Percentiles rank a stretch among this genome's conserved stretches.
Evolutionary conservation across 495 filamentous ascomycete species (phyloP).

Genomic region (Acidiella bohemica): DNA sequence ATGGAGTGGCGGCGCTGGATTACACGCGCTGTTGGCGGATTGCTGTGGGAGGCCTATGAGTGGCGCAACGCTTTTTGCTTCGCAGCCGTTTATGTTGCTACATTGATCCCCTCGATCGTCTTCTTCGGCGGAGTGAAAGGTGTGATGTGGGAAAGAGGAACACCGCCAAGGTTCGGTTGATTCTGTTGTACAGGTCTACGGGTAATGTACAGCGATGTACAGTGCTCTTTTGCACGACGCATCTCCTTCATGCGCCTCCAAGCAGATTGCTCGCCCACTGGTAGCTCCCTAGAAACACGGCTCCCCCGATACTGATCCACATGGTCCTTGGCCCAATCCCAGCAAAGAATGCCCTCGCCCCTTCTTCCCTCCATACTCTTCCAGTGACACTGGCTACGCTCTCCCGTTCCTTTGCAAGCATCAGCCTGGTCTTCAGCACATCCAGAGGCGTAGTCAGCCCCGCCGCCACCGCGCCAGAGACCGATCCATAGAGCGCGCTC

Average conservation of each 20-base stretch:
- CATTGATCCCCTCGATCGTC: too few species aligned
- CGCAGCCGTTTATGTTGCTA: too few species aligned
- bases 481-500: conserved; percentile 72
- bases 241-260: conserved; percentile 14
- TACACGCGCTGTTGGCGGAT: conserved; percentile 17
- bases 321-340: conserved; percentile 78
- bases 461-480: conserved; percentile 75
- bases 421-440: conserved; percentile 91
- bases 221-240: not conserved
- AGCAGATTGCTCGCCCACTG: conserved; percentile 36
- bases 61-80: conserved; percentile 18
- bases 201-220: not conserved
- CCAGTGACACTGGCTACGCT: conserved; percentile 45
- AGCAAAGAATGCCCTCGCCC: conserved; percentile 66
- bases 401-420: conserved; percentile 55
- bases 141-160: too few species aligned
- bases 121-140: too few species aligned
- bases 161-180: too few species aligned
- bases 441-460: conserved; percentile 86
- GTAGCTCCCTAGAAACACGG: conserved; percentile 92
- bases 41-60: conserved; percentile 6
- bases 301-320: conserved; percentile 90
- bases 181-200: too few species aligned
- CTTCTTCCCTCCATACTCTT: conserved; percentile 55
- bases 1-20: conserved; percentile 19